Percentiles rank a stretch among this genome's conserved stretches.
phyloP scores from a whole-genome alignment of 2,329 filamentous ascomycete species.

The Paecilomyces variotii region DNA sequence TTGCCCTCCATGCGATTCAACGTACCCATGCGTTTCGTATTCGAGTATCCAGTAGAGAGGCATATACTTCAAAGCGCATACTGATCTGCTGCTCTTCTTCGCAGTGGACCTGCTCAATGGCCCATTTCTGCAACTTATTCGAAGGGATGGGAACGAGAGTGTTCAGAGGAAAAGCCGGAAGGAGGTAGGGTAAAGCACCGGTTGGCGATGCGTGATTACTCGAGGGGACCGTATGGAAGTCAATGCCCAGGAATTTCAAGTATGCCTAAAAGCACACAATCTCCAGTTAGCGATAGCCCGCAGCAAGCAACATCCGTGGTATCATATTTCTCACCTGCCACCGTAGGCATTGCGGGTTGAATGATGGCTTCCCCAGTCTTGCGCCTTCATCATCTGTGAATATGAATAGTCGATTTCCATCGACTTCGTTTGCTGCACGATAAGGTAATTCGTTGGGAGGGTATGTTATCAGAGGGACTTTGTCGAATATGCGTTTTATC shows the following conservation, averaged over 20 bases:
- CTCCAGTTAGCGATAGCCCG: background rate
- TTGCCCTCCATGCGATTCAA: conserved; percentile 4
- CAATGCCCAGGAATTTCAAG: conserved; percentile 65
- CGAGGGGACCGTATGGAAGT: conserved; percentile 60
- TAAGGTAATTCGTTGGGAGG: conserved; percentile 65
- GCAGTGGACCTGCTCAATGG: conserved; percentile 42
- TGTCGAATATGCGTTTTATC: conserved; percentile 74
- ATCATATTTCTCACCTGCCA: conserved; percentile 65
- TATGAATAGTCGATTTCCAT: conserved; percentile 60
- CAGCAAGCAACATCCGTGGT: background rate
- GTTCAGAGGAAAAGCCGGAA: conserved; percentile 45
- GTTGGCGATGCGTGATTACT: conserved; percentile 91
- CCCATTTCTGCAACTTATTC: conserved; percentile 62
- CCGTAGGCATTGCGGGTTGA: conserved; percentile 87
- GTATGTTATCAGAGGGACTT: conserved; percentile 71
- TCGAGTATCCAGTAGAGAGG: conserved; percentile 64
- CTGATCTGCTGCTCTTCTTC: conserved; percentile 45
- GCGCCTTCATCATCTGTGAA: conserved; percentile 64
- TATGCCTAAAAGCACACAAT: conserved; percentile 55
- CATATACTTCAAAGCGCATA: conserved; percentile 63
- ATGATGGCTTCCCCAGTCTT: conserved; percentile 58
- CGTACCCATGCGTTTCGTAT: conserved; percentile 80
- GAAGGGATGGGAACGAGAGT: conserved; percentile 47
- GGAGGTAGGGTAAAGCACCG: conserved; percentile 79
- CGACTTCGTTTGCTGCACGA: conserved; percentile 43